Evolutionary conservation across 2,329 filamentous ascomycete genomes (phyloP).

Genomic region (Dactylellina leptospora): DNA sequence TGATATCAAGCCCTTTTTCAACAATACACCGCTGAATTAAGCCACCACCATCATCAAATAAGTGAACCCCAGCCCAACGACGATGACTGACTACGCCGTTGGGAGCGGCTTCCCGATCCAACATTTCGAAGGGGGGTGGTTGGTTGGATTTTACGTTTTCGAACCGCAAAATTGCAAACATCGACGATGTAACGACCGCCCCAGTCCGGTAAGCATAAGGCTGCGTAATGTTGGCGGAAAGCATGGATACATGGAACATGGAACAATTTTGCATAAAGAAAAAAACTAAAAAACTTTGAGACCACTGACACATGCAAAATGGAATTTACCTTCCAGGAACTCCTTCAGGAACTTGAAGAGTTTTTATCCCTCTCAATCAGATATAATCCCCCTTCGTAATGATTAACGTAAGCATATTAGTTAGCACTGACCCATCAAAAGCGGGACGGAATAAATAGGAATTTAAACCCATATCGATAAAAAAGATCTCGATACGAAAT

Average conservation of each 20-base stretch:
- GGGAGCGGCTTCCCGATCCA: constrained; percentile 27
- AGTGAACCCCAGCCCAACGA: too few species aligned
- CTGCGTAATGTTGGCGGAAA: constrained; percentile 8
- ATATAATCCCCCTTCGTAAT: background rate
- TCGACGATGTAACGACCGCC: constrained; percentile 18
- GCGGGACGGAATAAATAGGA: constrained; percentile 38
- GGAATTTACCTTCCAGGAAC: too few species aligned
- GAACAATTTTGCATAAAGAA: too few species aligned
- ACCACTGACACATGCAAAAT: too few species aligned
- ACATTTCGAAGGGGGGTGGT: background rate
- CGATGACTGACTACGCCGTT: constrained; percentile 25
- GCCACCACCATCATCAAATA: too few species aligned
- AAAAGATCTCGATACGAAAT: background rate
- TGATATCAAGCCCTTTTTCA: too few species aligned
- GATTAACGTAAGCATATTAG: background rate
- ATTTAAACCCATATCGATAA: background rate
- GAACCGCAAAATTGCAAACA: constrained; percentile 4
- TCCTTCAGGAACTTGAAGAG: too few species aligned
- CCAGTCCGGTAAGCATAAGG: constrained; percentile 21
- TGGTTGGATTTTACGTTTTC: background rate
- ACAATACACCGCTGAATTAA: too few species aligned
- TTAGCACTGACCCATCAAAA: background rate
- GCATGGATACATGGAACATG: constrained; percentile 4
- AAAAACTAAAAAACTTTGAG: too few species aligned
- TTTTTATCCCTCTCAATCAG: too few species aligned